Conservation (phyloP, 768 basidiomycete genomes). For the Scleroderma citrinum region DNA sequence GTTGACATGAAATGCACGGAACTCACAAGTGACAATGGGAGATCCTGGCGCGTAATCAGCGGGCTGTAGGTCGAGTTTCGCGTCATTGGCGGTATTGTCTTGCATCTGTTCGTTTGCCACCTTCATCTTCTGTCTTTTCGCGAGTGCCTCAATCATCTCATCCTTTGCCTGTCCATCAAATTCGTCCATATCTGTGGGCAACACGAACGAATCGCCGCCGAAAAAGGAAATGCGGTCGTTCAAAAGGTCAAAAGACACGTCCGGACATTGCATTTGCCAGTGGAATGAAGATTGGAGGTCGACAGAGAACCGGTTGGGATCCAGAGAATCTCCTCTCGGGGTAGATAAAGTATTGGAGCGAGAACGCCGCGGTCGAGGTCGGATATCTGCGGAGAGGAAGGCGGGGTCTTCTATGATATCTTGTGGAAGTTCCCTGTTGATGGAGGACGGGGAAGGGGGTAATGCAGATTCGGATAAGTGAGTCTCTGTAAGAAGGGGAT, state of each 20-base stretch:
- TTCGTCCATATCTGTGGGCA: slow-evolving; percentile 15
- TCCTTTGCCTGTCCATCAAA: slow-evolving; percentile 21
- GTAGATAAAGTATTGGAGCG: slow-evolving; percentile 7
- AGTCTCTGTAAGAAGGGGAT: slow-evolving; percentile 7
- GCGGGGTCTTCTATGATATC: not conserved
- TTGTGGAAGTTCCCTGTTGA: not conserved
- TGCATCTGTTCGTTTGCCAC: not conserved
- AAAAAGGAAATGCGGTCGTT: slow-evolving; percentile 33
- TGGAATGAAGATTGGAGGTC: slow-evolving; percentile 32
- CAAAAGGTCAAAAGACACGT: slow-evolving; percentile 30
- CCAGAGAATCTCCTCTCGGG: not conserved
- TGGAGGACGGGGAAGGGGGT: not conserved
- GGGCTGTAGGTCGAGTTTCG: not conserved
- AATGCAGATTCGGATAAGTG: not conserved
- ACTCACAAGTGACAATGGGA: slow-evolving; percentile 2
- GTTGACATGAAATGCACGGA: no score
- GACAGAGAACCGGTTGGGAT: slow-evolving; percentile 25
- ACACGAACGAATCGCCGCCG: slow-evolving; percentile 23
- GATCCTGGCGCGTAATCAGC: slow-evolving; percentile 1
- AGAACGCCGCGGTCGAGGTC: not conserved
- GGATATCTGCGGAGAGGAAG: slow-evolving; percentile 9
- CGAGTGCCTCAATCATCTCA: slow-evolving; percentile 16
- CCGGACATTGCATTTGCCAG: slow-evolving; percentile 27
- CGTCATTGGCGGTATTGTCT: not conserved
- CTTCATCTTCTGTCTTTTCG: slow-evolving; percentile 5